Percentiles rank a stretch among this genome's conserved stretches.
Evolutionary conservation across 495 filamentous ascomycete species (phyloP).

Genomic region (Trichoderma virens): DNA sequence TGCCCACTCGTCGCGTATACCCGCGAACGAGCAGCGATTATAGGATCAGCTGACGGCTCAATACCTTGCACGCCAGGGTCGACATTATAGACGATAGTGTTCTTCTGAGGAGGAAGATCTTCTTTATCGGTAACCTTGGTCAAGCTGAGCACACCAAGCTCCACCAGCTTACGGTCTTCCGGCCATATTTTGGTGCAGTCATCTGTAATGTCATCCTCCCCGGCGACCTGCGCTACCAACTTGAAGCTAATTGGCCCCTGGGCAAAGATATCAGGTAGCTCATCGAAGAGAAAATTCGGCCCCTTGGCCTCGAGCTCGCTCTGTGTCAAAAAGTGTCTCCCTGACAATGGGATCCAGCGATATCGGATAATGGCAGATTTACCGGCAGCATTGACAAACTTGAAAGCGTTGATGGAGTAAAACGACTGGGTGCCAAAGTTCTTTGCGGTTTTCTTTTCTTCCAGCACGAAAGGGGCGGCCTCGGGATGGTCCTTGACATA

Average conservation of each 20-base stretch:
- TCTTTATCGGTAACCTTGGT: slow-evolving; percentile 29
- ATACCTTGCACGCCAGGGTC: slow-evolving; percentile 45
- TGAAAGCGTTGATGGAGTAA: slow-evolving; percentile 44
- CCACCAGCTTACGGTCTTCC: slow-evolving; percentile 35
- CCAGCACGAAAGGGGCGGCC: slow-evolving; percentile 35
- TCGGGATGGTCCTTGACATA: slow-evolving; percentile 37
- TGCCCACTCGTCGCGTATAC: slow-evolving; percentile 47
- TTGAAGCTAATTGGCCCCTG: slow-evolving; percentile 33
- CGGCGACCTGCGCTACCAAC: slow-evolving; percentile 41
- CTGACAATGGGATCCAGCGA: slow-evolving; percentile 34
- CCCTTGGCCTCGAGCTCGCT: slow-evolving; percentile 25
- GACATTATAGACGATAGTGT: slow-evolving; percentile 47
- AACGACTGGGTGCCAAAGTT: slow-evolving; percentile 40
- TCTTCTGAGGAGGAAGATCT: slow-evolving; percentile 29
- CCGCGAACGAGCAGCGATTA: slow-evolving; percentile 43
- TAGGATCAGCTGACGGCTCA: slow-evolving; percentile 41
- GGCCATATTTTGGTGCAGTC: slow-evolving; percentile 47
- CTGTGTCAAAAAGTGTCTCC: slow-evolving; percentile 25
- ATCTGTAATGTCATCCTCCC: slow-evolving; percentile 40
- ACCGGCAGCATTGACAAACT: slow-evolving; percentile 33
- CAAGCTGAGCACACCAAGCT: slow-evolving; percentile 40
- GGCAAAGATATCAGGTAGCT: slow-evolving; percentile 25
- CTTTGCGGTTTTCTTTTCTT: slow-evolving; percentile 39
- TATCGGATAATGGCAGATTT: slow-evolving; percentile 40
- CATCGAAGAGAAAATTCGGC: slow-evolving; percentile 36